phyloP scores from a whole-genome alignment of 768 basidiomycete species.

The Rhizopogon sp. region DNA sequence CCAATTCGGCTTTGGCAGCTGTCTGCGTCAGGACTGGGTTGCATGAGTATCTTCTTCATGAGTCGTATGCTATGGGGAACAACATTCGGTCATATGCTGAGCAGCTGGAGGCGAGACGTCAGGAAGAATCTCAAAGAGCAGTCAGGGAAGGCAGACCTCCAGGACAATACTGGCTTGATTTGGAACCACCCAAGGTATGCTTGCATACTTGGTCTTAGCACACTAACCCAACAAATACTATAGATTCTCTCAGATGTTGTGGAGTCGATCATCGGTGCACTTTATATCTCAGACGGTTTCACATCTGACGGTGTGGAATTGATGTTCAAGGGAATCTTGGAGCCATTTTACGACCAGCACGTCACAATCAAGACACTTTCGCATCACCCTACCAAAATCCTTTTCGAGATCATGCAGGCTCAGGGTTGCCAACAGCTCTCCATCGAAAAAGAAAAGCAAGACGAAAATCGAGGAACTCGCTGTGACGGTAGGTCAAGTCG shows the following conservation, averaged over 20 bases:
- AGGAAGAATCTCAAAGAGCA: slow-evolving; percentile 43
- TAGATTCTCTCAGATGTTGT: slow-evolving; percentile 77
- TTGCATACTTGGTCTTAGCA: neutral
- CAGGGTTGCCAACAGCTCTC: slow-evolving; percentile 66
- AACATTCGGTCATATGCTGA: slow-evolving; percentile 51
- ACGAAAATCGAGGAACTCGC: slow-evolving; percentile 28
- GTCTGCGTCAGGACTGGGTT: slow-evolving; percentile 69
- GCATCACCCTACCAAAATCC: slow-evolving; percentile 70
- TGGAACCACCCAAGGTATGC: slow-evolving; percentile 72
- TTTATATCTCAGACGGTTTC: slow-evolving; percentile 74
- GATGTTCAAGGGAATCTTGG: slow-evolving; percentile 62
- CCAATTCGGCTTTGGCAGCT: slow-evolving; percentile 72
- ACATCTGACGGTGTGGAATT: slow-evolving; percentile 53
- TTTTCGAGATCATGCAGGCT: slow-evolving; percentile 70
- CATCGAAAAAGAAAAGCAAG: slow-evolving; percentile 46
- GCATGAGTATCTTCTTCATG: slow-evolving; percentile 54
- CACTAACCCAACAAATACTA: slow-evolving; percentile 1
- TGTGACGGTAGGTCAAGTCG: slow-evolving; percentile 46
- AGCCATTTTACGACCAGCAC: slow-evolving; percentile 77
- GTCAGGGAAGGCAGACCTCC: slow-evolving; percentile 44
- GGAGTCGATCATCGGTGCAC: slow-evolving; percentile 74
- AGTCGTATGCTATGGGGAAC: slow-evolving; percentile 45
- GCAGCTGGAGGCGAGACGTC: slow-evolving; percentile 40
- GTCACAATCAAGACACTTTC: slow-evolving; percentile 69
- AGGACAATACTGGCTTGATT: slow-evolving; percentile 75